Evolutionary conservation across 2,329 filamentous ascomycete species (phyloP).

Genomic region (Phaeomoniella chlamydospora): DNA sequence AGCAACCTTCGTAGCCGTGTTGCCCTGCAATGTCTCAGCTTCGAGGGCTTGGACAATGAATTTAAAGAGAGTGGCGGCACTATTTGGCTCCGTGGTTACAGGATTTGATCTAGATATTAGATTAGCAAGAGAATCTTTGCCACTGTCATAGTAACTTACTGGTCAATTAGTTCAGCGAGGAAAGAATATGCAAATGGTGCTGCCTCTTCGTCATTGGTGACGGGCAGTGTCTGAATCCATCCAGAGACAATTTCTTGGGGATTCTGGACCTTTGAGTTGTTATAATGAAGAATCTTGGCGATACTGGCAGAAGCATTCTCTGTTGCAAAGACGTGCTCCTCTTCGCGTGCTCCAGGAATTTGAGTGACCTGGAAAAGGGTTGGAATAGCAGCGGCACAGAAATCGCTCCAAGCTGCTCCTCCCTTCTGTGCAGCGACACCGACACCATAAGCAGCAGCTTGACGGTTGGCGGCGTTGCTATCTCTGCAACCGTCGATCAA

Average conservation of each 20-base stretch:
- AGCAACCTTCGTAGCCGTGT: conserved; percentile 65
- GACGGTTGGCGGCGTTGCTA: conserved; percentile 74
- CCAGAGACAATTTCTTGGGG: conserved; percentile 61
- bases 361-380: conserved; percentile 74
- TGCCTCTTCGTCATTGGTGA: conserved; percentile 91
- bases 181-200: conserved; percentile 93
- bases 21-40: conserved; percentile 74
- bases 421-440: conserved; percentile 91
- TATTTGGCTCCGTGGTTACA: conserved; percentile 48
- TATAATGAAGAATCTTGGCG: conserved; percentile 92
- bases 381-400: conserved; percentile 65
- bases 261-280: conserved; percentile 60
- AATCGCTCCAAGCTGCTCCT: conserved; percentile 73
- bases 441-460: conserved; percentile 91
- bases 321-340: conserved; percentile 92
- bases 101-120: conserved; percentile 60
- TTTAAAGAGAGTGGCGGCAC: conserved; percentile 69
- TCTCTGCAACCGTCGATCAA: conserved; percentile 78
- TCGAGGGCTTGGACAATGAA: conserved; percentile 81
- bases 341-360: conserved; percentile 65
- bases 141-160: conserved; percentile 59
- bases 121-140: conserved; percentile 2
- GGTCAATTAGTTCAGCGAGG: conserved; percentile 77
- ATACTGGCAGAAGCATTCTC: conserved; percentile 96
- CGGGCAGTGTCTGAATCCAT: conserved; percentile 84